Base-by-base conservation (phyloP, 2,329 filamentous ascomycete genomes). In the Colletotrichum sp. region DNA sequence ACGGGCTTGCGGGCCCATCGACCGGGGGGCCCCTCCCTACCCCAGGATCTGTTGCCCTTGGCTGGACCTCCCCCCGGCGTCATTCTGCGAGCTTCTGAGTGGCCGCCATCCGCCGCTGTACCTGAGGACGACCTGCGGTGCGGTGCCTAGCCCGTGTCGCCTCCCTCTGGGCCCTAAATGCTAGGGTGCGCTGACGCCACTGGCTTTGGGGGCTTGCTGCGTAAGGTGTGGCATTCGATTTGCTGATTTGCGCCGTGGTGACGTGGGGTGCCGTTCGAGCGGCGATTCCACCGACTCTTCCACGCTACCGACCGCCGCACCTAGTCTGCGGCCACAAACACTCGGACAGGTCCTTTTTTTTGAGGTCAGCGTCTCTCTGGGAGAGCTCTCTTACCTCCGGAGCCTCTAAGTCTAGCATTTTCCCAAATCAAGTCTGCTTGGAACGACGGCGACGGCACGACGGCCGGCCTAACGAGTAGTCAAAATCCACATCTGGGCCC, bases 31-130 rank as follows among this genome's bases (percentile, higher is more conserved):
- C 62, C 52, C 55, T 55, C 34, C 67, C 36, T 68, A 75, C 72
- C 72, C 72, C 72, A 74, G 69, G 36, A 67, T 75, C 62, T 67
- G 55, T 24, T 49, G 18, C 62, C 44, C 67, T 59, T 65, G 66
- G 59, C 65, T 39, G 57, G 32, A 57, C 44, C 44, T 55, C 15
- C n/a, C 67, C 21, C 67, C 24, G 34, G 30, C 32, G 55, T 68
- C 55, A 76, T 72, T 67, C 52, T 75, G 62, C 39, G 30, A 24
- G 52, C 63, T 59, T 68, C 63, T 72, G 26, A 76, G 63, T 76
- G 69, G 73, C 28, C 63, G 34, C 73, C 57, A 16, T 44, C 39
- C 10, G 21, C 63, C 26, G 55, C 63, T 24, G 72, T 72, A 62
- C 72, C 72, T 71, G 72, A 71, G 24, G 34, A 34, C 66, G 52